Evolutionary conservation across 306 rosid genomes (phyloP).

Genomic region (Astragalus glycyphyllos): DNA sequence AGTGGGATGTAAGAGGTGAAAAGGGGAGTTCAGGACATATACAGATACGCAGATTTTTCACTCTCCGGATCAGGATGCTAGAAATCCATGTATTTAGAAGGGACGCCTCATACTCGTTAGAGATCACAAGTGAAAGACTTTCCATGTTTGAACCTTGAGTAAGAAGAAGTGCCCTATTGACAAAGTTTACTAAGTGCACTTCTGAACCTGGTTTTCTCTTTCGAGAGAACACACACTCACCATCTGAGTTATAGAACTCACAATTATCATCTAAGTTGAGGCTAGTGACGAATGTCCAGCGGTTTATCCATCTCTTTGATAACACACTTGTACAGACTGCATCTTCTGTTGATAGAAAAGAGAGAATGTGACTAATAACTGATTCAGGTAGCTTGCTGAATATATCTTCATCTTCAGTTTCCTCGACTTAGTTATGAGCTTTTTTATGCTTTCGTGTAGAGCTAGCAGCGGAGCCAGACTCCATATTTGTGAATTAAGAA

Average conservation of each 20-base stretch:
- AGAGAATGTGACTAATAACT: background rate
- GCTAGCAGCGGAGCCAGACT: too few species aligned
- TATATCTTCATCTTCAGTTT: background rate
- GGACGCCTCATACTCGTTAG: background rate
- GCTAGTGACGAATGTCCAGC: conserved; percentile 30
- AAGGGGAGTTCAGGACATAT: too few species aligned
- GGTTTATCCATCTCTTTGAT: conserved; percentile 32
- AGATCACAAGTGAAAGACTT: background rate
- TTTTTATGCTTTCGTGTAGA: background rate
- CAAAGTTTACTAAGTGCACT: background rate
- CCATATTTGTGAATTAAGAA: too few species aligned
- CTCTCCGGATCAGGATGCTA: too few species aligned
- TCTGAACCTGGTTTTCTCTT: background rate
- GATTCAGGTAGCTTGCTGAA: conserved; percentile 3
- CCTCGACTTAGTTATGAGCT: too few species aligned
- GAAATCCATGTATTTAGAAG: background rate
- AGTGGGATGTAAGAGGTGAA: too few species aligned
- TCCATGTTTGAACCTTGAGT: background rate
- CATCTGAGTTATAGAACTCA: too few species aligned
- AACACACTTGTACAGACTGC: conserved; percentile 36
- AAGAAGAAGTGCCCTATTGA: conserved; percentile 4
- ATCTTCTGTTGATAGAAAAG: conserved; percentile 14
- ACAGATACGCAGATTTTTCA: too few species aligned
- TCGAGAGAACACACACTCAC: too few species aligned
- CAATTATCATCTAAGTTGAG: conserved; percentile 29